Conservation (phyloP, 31 red algal species). For the Endocladia muricata region DNA sequence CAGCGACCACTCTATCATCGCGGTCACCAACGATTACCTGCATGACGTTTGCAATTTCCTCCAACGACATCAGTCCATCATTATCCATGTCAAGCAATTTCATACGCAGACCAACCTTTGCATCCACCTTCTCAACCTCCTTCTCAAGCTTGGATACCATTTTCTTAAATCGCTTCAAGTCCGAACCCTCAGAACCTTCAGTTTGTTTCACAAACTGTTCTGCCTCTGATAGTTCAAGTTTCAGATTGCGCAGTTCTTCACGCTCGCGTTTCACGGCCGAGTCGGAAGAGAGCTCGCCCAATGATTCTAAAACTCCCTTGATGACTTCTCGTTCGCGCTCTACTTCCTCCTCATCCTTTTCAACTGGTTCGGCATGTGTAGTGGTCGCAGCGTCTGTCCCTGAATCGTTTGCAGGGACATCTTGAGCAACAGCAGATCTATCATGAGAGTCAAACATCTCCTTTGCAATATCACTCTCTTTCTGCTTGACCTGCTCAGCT, state of each 20-base stretch:
- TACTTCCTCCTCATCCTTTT: constrained; percentile 53
- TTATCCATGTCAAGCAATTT: constrained; percentile 95
- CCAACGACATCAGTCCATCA: constrained; percentile 86
- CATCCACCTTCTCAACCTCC: constrained; percentile 82
- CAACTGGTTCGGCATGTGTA: not conserved
- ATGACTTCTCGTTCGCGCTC: constrained; percentile 57
- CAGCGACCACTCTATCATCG: constrained; percentile 71
- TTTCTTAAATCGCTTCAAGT: constrained; percentile 69
- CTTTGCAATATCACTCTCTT: not conserved
- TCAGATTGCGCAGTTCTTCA: constrained; percentile 84
- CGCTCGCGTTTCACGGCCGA: constrained; percentile 83
- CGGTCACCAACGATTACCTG: constrained; percentile 47
- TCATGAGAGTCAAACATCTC: not conserved
- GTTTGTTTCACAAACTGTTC: constrained; percentile 62
- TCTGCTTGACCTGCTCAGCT: constrained; percentile 27
- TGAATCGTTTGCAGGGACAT: not conserved
- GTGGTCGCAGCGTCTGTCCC: constrained; percentile 4
- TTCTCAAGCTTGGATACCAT: constrained; percentile 75
- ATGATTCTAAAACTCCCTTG: constrained; percentile 53
- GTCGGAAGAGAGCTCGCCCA: constrained; percentile 70
- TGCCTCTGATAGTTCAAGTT: constrained; percentile 82
- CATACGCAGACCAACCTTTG: constrained; percentile 88
- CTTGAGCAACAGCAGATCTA: not conserved
- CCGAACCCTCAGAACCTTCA: constrained; percentile 45
- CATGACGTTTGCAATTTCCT: constrained; percentile 71